Evolutionary conservation across 2,329 filamentous ascomycete species (phyloP).

Genomic region (Alternaria alternata): DNA sequence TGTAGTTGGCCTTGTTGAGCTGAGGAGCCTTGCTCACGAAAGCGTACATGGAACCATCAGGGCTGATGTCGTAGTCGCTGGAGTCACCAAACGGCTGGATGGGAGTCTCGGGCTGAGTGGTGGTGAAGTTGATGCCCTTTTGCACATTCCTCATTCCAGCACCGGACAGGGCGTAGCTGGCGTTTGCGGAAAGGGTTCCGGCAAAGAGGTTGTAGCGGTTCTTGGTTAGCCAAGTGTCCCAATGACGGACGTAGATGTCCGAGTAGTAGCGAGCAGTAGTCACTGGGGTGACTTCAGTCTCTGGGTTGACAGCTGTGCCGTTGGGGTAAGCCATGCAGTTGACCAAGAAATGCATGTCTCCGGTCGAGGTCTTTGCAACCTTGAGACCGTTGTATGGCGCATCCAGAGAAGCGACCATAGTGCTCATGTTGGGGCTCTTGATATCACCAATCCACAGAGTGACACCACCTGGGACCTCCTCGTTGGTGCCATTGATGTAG

Average conservation of each 20-base stretch:
- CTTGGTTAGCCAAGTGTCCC: slow-evolving; percentile 76
- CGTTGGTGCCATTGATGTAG: slow-evolving; percentile 70
- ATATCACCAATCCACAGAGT: slow-evolving; percentile 49
- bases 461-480: slow-evolving; percentile 55
- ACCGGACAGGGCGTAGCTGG: slow-evolving; percentile 37
- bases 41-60: slow-evolving; percentile 64
- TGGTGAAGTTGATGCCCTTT: slow-evolving; percentile 67
- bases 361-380: slow-evolving; percentile 51
- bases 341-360: slow-evolving; percentile 57
- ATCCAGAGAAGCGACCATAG: slow-evolving; percentile 52
- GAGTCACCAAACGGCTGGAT: slow-evolving; percentile 80
- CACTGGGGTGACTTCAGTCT: slow-evolving; percentile 64
- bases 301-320: slow-evolving; percentile 74
- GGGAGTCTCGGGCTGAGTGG: slow-evolving; percentile 69
- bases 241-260: slow-evolving; percentile 79
- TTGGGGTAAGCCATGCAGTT: slow-evolving; percentile 71
- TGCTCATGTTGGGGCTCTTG: slow-evolving; percentile 39
- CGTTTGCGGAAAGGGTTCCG: slow-evolving; percentile 61
- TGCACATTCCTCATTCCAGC: slow-evolving; percentile 59
- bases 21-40: slow-evolving; percentile 80
- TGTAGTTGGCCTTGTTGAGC: slow-evolving; percentile 75
- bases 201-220: slow-evolving; percentile 79
- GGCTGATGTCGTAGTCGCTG: slow-evolving; percentile 78
- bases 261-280: slow-evolving; percentile 76
- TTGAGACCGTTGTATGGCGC: slow-evolving; percentile 61